Evolutionary conservation across 1,284 basidiomycete species (phyloP), one percentile per base, ranked within the genome.

Genomic region (Fistulinella staudtii): DNA sequence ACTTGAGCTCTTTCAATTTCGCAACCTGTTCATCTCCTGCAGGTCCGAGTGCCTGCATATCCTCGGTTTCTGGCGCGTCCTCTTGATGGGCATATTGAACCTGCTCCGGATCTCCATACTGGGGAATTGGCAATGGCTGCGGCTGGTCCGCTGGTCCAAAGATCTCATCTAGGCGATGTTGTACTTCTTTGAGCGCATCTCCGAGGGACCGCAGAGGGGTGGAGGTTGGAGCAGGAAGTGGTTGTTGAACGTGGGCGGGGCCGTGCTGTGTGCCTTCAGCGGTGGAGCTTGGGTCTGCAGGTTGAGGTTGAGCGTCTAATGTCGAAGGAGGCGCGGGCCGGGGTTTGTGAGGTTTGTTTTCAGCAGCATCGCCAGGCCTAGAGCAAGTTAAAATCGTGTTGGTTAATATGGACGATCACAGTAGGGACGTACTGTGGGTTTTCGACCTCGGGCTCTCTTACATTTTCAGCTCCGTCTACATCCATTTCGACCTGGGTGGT

Each of bases 1-100:
- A 73, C 36, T 80, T 84, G 23, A 96, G 78, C 39, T 93, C 84
- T 51, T 84, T 79, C 39, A 97, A 73, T 58, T 86, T 90, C 27
- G 89, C 84, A 27, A 82, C 80, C 60, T 93, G 82, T 53, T 94
- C 90, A 36, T 89, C 82, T 10, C 79, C 80, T 1, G 93, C 88
- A 1, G 89, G 82, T 5, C 93, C 95, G 10, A 98, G 77, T 1
- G 93, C 93, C 64, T 98, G 93, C 77, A 89, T 85, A 41, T 89
- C 82, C 37, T 85, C 74, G 45, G 83, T 82, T 11, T 82, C 79
- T 1, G 37, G 45, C 8, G 88, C 81, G 17, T 77, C 79, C 13
- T 60, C 50, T 8, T 52, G 39, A 25, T 50, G 55, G n/a, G 90
- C 71, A 64, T 96, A 94, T 63, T 97, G 91, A 17, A 96, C 73